Evolutionary conservation across 169 alveolate genomes (phyloP).

Genomic region (Plasmodium yoelii): DNA sequence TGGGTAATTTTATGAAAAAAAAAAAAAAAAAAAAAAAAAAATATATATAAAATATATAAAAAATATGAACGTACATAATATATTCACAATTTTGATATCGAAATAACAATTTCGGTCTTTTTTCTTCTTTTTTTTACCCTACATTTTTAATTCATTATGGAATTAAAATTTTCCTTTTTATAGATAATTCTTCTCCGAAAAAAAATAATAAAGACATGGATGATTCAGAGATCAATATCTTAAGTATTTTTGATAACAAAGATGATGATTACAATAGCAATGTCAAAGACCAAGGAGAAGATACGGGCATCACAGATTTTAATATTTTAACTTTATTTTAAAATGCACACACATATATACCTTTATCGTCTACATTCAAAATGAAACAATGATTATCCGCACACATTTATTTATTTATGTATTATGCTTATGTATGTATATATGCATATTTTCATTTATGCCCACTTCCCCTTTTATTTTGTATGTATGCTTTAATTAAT

Average conservation of each 20-base stretch:
- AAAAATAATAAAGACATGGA: neutral
- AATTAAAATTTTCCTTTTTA: neutral
- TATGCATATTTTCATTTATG: no score
- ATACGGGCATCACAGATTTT: conserved; percentile 36
- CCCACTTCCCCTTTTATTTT: no score
- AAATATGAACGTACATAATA: no score
- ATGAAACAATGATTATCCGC: neutral
- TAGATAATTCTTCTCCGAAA: conserved; percentile 12
- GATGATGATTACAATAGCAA: conserved; percentile 9
- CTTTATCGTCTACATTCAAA: no score
- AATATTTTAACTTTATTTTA: conserved; percentile 46
- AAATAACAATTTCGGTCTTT: neutral
- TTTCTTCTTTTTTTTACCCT: neutral
- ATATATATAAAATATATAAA: no score
- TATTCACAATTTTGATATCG: no score
- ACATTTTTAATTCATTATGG: neutral
- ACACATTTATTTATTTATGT: neutral
- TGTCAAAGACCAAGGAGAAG: neutral
- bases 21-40: neutral
- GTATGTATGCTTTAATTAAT: no score
- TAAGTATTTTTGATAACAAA: conserved; percentile 43
- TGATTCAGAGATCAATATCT: conserved; percentile 42
- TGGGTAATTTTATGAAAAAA: conserved; percentile 28
- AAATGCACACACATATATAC: conserved; percentile 3
- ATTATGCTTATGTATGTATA: neutral